These are phyloP conservation scores for Aspergillus affinis DNA, from an alignment of 495 filamentous ascomycete genomes.

Conservation along the genomic window DNA sequence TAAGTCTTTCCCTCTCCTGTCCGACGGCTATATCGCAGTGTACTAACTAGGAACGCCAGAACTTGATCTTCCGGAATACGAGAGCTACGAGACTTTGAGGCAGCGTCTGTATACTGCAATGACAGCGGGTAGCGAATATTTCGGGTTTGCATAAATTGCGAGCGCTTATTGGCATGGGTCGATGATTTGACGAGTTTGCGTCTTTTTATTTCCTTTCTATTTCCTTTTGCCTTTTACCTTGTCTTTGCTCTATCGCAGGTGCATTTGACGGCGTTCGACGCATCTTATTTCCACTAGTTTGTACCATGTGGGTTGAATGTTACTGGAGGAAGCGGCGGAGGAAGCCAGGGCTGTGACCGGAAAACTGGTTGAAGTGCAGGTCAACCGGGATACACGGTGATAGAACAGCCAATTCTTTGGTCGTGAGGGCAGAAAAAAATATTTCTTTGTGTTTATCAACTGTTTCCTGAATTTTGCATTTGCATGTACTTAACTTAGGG, in stretches of 20 bases:
- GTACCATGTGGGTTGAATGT: slow-evolving; percentile 22
- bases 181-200: neutral
- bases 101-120: slow-evolving; percentile 89
- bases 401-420: neutral
- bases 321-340: slow-evolving; percentile 16
- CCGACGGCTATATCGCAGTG: slow-evolving; percentile 6
- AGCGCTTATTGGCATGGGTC: slow-evolving; percentile 11
- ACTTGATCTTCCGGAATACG: slow-evolving; percentile 98
- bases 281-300: slow-evolving; percentile 14
- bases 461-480: slow-evolving; percentile 1
- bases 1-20: slow-evolving; percentile 53
- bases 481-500: slow-evolving; percentile 5
- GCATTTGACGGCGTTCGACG: slow-evolving; percentile 52
- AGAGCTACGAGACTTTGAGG: slow-evolving; percentile 88
- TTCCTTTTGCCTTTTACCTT: slow-evolving; percentile 13
- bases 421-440: slow-evolving; percentile 4
- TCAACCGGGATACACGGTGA: slow-evolving; percentile 23
- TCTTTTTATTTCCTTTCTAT: neutral
- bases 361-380: slow-evolving; percentile 47
- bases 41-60: slow-evolving; percentile 58
- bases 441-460: slow-evolving; percentile 2
- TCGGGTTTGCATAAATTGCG: slow-evolving; percentile 80
- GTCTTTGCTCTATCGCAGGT: slow-evolving; percentile 28
- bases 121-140: slow-evolving; percentile 94
- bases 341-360: slow-evolving; percentile 12